Percentiles rank a stretch among this genome's conserved stretches.
Conservation (phyloP, 1,284 basidiomycete genomes). For the Stygiomarasmius scandens region DNA sequence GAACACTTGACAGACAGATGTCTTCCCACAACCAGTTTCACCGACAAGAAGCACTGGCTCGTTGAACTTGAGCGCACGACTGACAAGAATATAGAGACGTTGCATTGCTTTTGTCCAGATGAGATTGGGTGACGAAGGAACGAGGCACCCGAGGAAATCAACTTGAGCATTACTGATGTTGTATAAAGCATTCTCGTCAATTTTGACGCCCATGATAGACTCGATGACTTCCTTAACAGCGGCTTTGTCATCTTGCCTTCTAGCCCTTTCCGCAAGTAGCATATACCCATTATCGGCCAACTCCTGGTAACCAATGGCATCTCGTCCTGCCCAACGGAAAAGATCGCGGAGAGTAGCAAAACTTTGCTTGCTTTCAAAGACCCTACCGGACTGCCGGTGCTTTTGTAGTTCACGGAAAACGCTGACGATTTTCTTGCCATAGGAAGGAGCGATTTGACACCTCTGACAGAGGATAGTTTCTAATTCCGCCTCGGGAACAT, state of each 20-base stretch:
- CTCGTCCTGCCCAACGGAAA: constrained; percentile 95
- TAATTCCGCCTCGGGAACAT: constrained; percentile 93
- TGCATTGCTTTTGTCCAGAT: constrained; percentile 96
- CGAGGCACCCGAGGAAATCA: constrained; percentile 58
- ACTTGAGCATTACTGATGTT: constrained; percentile 51
- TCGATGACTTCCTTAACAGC: constrained; percentile 95
- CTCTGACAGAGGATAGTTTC: constrained; percentile 91
- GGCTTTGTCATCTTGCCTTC: constrained; percentile 83
- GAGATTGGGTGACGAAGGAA: constrained; percentile 56
- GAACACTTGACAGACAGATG: constrained; percentile 92
- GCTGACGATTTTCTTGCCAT: constrained; percentile 87
- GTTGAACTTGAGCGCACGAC: constrained; percentile 84
- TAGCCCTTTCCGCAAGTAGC: constrained; percentile 92
- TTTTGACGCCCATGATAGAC: constrained; percentile 84
- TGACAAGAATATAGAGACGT: constrained; percentile 84
- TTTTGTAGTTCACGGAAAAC: constrained; percentile 96
- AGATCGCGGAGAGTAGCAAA: constrained; percentile 97
- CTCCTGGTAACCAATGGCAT: constrained; percentile 88
- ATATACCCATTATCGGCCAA: constrained; percentile 97
- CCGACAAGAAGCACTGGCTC: constrained; percentile 98
- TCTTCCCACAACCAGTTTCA: constrained; percentile 98
- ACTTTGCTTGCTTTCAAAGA: constrained; percentile 97
- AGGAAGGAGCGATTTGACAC: constrained; percentile 90
- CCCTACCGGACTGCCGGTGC: constrained; percentile 85
- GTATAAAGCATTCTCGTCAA: constrained; percentile 78